These are phyloP conservation scores for Hordeum pubiflorum DNA, from an alignment of 202 grass and related monocot species.

Conservation along the genomic window DNA sequence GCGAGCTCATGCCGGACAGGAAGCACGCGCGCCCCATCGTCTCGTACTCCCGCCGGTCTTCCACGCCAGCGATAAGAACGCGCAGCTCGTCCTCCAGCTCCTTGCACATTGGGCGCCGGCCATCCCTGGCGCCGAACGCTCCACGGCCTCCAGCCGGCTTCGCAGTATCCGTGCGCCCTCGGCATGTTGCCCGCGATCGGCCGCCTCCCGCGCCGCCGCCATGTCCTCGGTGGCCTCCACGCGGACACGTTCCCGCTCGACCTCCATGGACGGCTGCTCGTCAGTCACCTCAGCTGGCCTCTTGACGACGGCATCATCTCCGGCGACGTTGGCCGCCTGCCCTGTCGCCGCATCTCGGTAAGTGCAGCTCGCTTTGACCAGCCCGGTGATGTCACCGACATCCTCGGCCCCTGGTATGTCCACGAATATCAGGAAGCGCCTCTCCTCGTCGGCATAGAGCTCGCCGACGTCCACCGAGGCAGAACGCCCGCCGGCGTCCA, in stretches of 20 bases:
- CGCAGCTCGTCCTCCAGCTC: not conserved
- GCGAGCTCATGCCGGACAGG: not conserved
- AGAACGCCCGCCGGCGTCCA: not conserved
- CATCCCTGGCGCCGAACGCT: not conserved
- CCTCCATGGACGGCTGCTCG: not conserved
- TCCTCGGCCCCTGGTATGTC: not conserved
- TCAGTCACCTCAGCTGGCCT: not conserved
- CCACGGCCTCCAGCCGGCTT: not conserved
- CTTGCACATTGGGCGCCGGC: not conserved
- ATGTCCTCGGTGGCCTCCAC: not conserved
- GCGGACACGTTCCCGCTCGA: not conserved
- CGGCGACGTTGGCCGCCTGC: not conserved
- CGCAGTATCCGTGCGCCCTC: slow-evolving; percentile 3
- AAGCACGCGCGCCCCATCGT: not conserved
- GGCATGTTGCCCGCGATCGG: not conserved
- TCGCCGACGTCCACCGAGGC: not conserved
- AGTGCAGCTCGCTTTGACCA: not conserved
- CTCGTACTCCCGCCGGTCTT: not conserved
- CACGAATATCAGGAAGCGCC: not conserved
- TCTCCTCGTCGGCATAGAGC: not conserved
- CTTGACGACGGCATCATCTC: not conserved
- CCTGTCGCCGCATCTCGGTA: not conserved
- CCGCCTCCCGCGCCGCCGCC: not conserved
- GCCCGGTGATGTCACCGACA: not conserved
- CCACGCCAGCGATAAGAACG: not conserved